Base-by-base conservation (phyloP, 1,284 basidiomycete species). In the Neolentinus lepideus region DNA sequence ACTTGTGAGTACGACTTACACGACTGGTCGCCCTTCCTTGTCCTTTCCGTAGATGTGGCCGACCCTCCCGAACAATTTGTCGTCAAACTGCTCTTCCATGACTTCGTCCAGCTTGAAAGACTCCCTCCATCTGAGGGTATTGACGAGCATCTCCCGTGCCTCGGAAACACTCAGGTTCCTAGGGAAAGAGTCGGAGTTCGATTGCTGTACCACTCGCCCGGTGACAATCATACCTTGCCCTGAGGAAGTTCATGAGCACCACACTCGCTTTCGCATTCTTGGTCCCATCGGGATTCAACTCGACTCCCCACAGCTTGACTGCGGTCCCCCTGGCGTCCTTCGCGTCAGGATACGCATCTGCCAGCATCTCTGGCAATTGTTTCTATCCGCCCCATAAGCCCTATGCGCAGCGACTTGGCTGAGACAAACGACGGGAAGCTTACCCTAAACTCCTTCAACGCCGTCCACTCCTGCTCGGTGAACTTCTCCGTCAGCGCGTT, bases 231-330 rank as follows among this genome's bases (percentile, higher is more conserved):
- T 59, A 83, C 87, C 86, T 80, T 10, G 89, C 89, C 57, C 86
- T 76, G 33, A 90, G 71, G 71, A 90, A 91, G 66, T 91, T 91
- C 79, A 88, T 80, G 46, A 91, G 73, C 6, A 90, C 64, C 21
- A 90, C 86, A 61, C 85, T 89, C 48, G 80, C 78, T 9, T 78
- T 77, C 1, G 87, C 81, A 66, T 87, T 76, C 38, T 67, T 69
- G 38, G 61, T 57, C 16, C 79, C 74, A 54, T 73, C 73, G 4
- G 60, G 85, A 67, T 86, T 77, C 46, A 92, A 78, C 0, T 66
- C 67, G 29, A 91, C 78, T 24, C 86, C 84, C 89, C 89, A 92
- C 55, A 91, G 67, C 2, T 68, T 77, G 59, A 86, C 75, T 10
- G 82, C 70, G 2, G 71, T 74, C 0, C 73, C 71, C 57, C 71